Conservation (phyloP, 768 basidiomycete genomes). For the Phanerochaete sordida region DNA sequence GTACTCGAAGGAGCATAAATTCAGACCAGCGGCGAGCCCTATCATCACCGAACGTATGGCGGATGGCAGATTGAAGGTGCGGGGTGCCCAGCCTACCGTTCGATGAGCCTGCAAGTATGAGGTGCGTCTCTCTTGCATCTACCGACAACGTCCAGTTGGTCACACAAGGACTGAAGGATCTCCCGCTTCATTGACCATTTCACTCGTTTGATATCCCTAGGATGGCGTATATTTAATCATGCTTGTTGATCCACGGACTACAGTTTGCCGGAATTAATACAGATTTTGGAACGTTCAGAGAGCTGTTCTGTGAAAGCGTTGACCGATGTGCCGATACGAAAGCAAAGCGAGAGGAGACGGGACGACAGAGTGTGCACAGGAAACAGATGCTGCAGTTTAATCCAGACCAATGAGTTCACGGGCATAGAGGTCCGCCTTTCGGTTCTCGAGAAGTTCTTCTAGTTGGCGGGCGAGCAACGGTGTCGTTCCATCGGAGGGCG, state of each 20-base stretch:
- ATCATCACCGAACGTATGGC: slow-evolving; percentile 73
- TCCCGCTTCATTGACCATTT: background rate
- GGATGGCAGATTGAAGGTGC: slow-evolving; percentile 62
- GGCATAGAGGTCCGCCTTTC: slow-evolving; percentile 50
- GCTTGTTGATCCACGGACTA: background rate
- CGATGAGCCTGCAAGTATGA: no score
- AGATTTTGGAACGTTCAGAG: no score
- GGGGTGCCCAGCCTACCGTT: slow-evolving; percentile 56
- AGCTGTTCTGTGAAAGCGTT: no score
- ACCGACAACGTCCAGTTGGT: background rate
- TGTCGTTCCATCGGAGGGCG: slow-evolving; percentile 44
- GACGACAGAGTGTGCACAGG: background rate
- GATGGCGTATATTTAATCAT: background rate
- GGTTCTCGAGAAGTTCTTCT: slow-evolving; percentile 38
- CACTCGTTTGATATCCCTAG: background rate
- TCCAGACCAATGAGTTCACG: slow-evolving; percentile 37
- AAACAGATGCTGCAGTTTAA: background rate
- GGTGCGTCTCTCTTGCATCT: no score
- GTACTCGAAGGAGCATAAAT: slow-evolving; percentile 81
- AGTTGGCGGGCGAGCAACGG: slow-evolving; percentile 49
- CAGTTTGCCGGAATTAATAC: background rate
- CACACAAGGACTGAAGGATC: background rate
- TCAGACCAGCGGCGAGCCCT: slow-evolving; percentile 81
- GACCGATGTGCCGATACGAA: background rate
- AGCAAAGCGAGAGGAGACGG: background rate